Evolutionary conservation across 768 basidiomycete species (phyloP).

Genomic region (Amylocystis lapponica): DNA sequence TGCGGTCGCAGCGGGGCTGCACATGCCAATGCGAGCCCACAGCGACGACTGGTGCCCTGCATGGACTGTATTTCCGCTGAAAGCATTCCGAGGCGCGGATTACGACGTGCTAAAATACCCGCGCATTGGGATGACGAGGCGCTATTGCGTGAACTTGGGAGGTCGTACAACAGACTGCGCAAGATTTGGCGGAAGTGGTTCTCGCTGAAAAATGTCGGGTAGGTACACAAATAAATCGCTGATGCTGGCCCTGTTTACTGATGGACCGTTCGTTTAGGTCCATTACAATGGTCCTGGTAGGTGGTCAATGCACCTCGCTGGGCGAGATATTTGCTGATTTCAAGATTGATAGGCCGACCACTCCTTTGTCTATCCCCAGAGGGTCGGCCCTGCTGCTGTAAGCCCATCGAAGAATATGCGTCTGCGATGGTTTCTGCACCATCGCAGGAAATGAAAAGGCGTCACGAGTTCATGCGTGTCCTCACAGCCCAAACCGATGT

Average conservation of each 20-base stretch:
- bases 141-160: conserved; percentile 8
- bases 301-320: background rate
- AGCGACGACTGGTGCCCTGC: conserved; percentile 12
- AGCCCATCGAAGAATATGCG: conserved; percentile 18
- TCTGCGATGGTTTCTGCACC: conserved; percentile 13
- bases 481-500: conserved; percentile 6
- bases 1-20: conserved; percentile 10
- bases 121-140: conserved; percentile 15
- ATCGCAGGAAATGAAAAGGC: conserved; percentile 11
- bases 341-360: conserved; percentile 12
- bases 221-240: background rate
- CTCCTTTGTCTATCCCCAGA: conserved; percentile 13
- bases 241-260: background rate
- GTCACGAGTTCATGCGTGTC: conserved; percentile 17
- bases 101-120: conserved; percentile 10
- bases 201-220: conserved; percentile 14
- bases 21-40: no score
- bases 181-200: conserved; percentile 17
- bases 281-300: conserved; percentile 17
- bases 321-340: background rate
- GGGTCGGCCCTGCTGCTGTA: conserved; percentile 12
- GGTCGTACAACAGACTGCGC: conserved; percentile 12
- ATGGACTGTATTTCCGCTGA: conserved; percentile 17
- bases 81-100: conserved; percentile 15
- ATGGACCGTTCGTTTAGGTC: conserved; percentile 5